Evolutionary conservation across 1,284 basidiomycete species (phyloP), one percentile per base, ranked within the genome.

Genomic region (Cryptococcus sp.): DNA sequence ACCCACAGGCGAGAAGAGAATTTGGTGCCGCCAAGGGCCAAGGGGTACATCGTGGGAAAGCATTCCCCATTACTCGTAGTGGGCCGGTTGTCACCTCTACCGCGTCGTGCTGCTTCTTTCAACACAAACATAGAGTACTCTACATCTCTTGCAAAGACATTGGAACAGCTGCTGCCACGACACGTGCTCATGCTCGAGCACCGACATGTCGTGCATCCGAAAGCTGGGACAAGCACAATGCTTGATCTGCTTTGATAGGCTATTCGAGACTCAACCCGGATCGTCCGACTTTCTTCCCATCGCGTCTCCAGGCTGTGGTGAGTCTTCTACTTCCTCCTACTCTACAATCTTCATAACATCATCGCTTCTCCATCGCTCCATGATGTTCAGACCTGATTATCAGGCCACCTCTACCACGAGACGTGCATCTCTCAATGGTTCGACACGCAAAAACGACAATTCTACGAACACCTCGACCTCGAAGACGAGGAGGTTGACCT

Each of bases 341-440:
- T 28, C 12, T 2, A 11, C 19, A 21, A 36, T 14, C 37, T 14
- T 26, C 14, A 7, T 19, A 28, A 24, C 28, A 31, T 31, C 14
- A 14, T 7, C 14, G 28, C 28, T n/a, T n/a, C n/a, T n/a, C n/a
- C n/a, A n/a, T n/a, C 31, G 31, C 9, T 10, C 16, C 34, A n/a
- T n/a, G 37, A 38, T 6, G 37, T 10, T 3, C 18, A 21, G 43
- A 9, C 24, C 47, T 43, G 16, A 38, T 36, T 28, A 10, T 5
- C 48, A 71, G 68, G 68, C 12, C 68, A 71, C 31, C 66, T 69
- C n/a, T 63, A 64, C 45, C 68, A 71, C 50, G 64, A 69, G 35
- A 34, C 52, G 25, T 71, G 68, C 43, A 34, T 71, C 2, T 34
- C 52, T 0, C 36, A 57, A 23, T 68, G 66, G 65, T 68, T 69